Base-by-base conservation (phyloP, 2,329 filamentous ascomycete genomes). In the Blumeriella jaapii region DNA sequence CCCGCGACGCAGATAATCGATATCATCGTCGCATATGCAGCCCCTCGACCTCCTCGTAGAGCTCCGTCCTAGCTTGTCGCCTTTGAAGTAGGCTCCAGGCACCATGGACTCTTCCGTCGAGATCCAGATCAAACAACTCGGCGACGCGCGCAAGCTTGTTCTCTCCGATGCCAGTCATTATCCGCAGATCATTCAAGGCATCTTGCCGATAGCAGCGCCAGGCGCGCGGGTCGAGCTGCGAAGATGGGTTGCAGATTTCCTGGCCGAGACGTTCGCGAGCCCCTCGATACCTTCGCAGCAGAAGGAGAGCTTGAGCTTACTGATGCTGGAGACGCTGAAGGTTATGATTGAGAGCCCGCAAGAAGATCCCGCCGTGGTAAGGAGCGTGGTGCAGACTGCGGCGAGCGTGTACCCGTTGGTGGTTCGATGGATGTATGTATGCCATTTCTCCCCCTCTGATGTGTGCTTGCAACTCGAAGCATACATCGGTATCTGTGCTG, bases 181-280 rank as follows among this genome's bases (percentile, higher is more conserved):
- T 59, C 78, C 81, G 32, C 84, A 83, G 59, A 89, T 98, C 56
- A 79, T 98, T 44, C 82, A 84, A 54, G 86, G 85, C 30, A 85
- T 96, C 44, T 65, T 96, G n/a, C 86, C 87, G 37, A 87, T 96
- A 52, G 82, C 95, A 59, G 78, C 79, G 41, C 74, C 81, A 33
- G 68, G 70, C 46, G 71, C 83, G 45, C 71, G 74, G 42, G 62
- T 94, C 38, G 84, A 93, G 60, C 65, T 96, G 52, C 81, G 86
- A 60, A 69, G 87, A 79, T 98, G 91, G 91, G 91, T 89, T 16
- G 80, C 87, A 44, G 87, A 95, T 42, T 98, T 98, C 55, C 68
- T 98, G 27, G 86, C 89, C 38, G 91, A 98, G 64, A 86, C 87
- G 2, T 96, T 98, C 62, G 81, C 91, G 38, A 93, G 84, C 41